Evolutionary conservation across 2,329 filamentous ascomycete species (phyloP), one percentile per base, ranked within the genome.

Genomic region (Xylaria sp.): DNA sequence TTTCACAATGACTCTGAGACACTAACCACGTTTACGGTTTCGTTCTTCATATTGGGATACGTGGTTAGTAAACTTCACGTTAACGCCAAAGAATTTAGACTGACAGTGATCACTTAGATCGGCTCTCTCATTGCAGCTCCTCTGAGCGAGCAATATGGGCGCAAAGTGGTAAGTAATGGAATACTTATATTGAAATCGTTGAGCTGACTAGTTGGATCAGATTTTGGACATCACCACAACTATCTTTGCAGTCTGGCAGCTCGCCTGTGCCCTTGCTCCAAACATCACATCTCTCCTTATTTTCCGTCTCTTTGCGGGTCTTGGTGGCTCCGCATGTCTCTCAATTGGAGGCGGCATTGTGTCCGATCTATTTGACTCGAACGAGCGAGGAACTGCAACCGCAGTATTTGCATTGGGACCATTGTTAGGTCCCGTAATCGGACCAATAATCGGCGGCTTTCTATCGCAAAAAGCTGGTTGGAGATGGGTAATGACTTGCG

Each of bases 31-130:
- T 71, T 71, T 54, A 62, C 63, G n/a, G 69, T 71, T 28, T 71
- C 69, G 20, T 66, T 71, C 63, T 71, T 69, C 66, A 69, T 71
- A 13, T 48, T 71, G 25, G 68, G 68, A 62, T 70, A 68, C 43
- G 68, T 68, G 59, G 67, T 69, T 23, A 63, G 59, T 69, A 49
- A 31, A 33, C 31, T n/a, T 39, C 13, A 31, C 13, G 13, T 12
- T 41, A 62, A 20, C 6, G 3, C 4, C n/a, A 43, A 52, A 20
- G 33, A 41, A 64, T 49, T 12, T 25, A 18, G 4, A 36, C 56
- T 64, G 25, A 10, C 51, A n/a, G 52, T 23, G n/a, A 23, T 64
- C 4, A 10, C 18, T n/a, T 56, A 71, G 66, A 33, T 71, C 33
- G 69, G 69, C 28, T 65, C 69, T 9, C 64, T 71, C n/a, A 62